A percentile compares a stretch with the other conserved stretches of the same genome.
These are phyloP conservation scores for Guyanaporus albipodus DNA, from an alignment of 768 basidiomycete species.

Conservation along the genomic window DNA sequence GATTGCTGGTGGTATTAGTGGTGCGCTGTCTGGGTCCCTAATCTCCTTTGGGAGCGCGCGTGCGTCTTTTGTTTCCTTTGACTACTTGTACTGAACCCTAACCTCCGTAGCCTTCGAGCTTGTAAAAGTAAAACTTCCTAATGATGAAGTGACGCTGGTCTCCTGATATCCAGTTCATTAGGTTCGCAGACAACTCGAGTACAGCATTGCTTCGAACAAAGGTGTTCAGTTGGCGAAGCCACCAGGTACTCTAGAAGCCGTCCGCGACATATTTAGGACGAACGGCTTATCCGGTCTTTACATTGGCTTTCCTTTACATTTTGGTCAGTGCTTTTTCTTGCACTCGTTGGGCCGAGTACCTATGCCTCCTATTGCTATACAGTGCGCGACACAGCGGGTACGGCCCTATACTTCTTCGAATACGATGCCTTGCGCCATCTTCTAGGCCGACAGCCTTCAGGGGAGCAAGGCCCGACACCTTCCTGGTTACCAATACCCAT, in stretches of 20 bases:
- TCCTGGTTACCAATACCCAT: conserved; percentile 79
- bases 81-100: conserved; percentile 18
- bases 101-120: conserved; percentile 74
- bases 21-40: conserved; percentile 83
- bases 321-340: conserved; percentile 45
- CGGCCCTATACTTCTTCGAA: conserved; percentile 89
- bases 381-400: conserved; percentile 89
- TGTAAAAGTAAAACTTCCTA: conserved; percentile 64
- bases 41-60: conserved; percentile 89
- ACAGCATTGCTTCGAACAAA: conserved; percentile 79
- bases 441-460: conserved; percentile 70
- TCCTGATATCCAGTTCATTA: conserved; percentile 30
- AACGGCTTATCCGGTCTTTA: conserved; percentile 68
- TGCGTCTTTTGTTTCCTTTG: conserved; percentile 40
- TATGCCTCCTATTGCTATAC: conserved; percentile 7
- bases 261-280: conserved; percentile 68
- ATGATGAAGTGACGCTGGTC: neutral
- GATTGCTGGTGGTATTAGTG: conserved; percentile 74
- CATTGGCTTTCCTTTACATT: conserved; percentile 85
- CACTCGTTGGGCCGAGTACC: neutral
- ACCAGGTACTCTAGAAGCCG: conserved; percentile 74
- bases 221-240: conserved; percentile 69
- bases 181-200: conserved; percentile 91
- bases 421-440: conserved; percentile 90
- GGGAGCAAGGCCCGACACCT: conserved; percentile 81